Percentiles rank a stretch among this genome's conserved stretches.
phyloP scores from a whole-genome alignment of 2,329 filamentous ascomycete species.

The Aureobasidium vineae region DNA sequence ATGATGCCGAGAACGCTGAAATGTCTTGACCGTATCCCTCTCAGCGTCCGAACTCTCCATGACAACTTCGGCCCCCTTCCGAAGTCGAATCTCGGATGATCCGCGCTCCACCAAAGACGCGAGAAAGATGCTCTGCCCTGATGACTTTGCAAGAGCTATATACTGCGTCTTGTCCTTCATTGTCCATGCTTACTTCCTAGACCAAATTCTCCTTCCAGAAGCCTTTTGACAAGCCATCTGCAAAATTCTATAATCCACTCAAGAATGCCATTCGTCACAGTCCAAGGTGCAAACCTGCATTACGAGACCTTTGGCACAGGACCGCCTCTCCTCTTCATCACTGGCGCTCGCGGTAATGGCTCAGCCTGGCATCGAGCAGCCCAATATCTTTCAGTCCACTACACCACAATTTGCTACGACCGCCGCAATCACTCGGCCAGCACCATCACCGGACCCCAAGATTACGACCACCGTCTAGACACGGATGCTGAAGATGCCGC shows the following conservation, averaged over 20 bases:
- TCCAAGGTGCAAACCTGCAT: neutral
- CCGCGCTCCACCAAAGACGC: too few species aligned
- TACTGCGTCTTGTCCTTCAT: too few species aligned
- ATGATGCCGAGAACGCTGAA: neutral
- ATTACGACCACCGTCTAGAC: neutral
- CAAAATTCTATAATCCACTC: neutral
- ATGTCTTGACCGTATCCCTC: neutral
- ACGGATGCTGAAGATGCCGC: neutral
- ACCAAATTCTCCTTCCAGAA: too few species aligned
- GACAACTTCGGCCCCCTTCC: neutral
- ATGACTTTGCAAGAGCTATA: too few species aligned
- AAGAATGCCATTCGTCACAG: neutral
- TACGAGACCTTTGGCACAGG: neutral
- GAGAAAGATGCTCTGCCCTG: too few species aligned
- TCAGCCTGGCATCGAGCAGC: neutral
- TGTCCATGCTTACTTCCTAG: too few species aligned
- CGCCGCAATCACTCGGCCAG: neutral
- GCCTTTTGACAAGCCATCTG: neutral
- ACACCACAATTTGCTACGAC: neutral
- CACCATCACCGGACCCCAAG: neutral
- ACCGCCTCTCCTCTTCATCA: conserved; percentile 3
- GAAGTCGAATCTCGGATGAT: neutral
- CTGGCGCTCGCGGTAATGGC: neutral
- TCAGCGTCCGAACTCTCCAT: neutral
- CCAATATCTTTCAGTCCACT: neutral